phyloP scores from a whole-genome alignment of 257 asterid species.

The Galeopsis tetrahit region DNA sequence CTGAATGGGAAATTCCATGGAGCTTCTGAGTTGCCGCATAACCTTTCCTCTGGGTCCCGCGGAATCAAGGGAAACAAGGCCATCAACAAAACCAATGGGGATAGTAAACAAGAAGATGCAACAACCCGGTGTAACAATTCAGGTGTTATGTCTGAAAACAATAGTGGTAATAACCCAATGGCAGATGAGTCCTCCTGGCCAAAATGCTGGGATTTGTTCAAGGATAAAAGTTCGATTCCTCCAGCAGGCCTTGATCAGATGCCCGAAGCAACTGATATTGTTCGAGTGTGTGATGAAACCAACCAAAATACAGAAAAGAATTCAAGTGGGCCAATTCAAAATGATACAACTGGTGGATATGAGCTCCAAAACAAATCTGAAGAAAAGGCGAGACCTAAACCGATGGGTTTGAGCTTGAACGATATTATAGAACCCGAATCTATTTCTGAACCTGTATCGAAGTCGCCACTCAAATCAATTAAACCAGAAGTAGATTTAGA shows the following conservation, averaged over 20 bases:
- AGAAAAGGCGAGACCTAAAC: constrained; percentile 42
- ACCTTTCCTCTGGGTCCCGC: constrained; percentile 42
- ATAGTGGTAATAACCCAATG: constrained; percentile 33
- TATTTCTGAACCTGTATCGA: constrained; percentile 32
- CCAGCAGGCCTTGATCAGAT: constrained; percentile 36
- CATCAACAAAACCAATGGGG: constrained; percentile 23
- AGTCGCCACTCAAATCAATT: constrained; percentile 28
- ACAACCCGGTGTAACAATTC: constrained; percentile 13
- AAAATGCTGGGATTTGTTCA: constrained; percentile 51
- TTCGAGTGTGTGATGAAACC: constrained; percentile 28
- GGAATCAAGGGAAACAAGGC: constrained; percentile 25
- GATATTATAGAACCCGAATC: constrained; percentile 33
- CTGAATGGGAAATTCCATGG: constrained; percentile 58
- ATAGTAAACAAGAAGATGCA: constrained; percentile 37
- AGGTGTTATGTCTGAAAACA: constrained; percentile 33
- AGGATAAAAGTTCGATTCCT: constrained; percentile 42
- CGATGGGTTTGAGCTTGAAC: constrained; percentile 43
- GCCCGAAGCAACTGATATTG: constrained; percentile 23
- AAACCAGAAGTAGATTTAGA: constrained; percentile 34
- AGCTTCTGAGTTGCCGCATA: constrained; percentile 48
- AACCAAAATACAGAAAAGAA: constrained; percentile 34
- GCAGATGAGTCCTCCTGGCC: constrained; percentile 49
- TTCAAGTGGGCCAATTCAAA: constrained; percentile 42
- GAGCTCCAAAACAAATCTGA: constrained; percentile 42
- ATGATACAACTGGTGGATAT: constrained; percentile 33